Evolutionary conservation across 2,329 filamentous ascomycete species (phyloP), one percentile per base, ranked within the genome.

Genomic region (Xylariaceae sp.): DNA sequence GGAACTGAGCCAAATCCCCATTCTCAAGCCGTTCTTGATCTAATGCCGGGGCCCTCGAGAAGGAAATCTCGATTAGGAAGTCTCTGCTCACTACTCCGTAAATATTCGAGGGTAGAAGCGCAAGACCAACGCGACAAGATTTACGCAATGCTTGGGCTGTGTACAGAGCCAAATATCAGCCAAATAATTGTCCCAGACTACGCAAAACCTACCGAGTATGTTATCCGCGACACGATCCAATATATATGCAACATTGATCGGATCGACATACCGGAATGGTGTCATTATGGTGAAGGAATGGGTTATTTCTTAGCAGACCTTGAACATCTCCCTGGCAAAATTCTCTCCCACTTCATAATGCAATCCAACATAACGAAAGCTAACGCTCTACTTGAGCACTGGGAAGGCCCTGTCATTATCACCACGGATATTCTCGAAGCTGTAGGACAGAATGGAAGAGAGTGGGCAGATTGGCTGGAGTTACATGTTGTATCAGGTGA

Each of bases 281-380:
- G 10, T 10, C 5, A 5, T 29, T 10, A 29, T 5, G 5, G 10
- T 29, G 26, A 29, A 10, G 5, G 6, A 29, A 29, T 29, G 10
- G 6, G 10, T 29, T 5, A 29, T 6, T 29, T 29, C 26, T 6
- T 10, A 10, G 10, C 26, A 5, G 10, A 29, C 6, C 26, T 29
- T 29, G 26, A 29, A 51, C 50, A 52, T 54, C 46, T 48, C 46
- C 23, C 16, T n/a, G n/a, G n/a, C n/a, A n/a, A n/a, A n/a, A n/a
- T n/a, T n/a, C n/a, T n/a, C n/a, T n/a, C n/a, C n/a, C n/a, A n/a
- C n/a, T n/a, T n/a, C n/a, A n/a, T n/a, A n/a, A n/a, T n/a, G n/a
- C n/a, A n/a, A n/a, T n/a, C n/a, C n/a, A n/a, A n/a, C n/a, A n/a
- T n/a, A n/a, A n/a, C n/a, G n/a, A n/a, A n/a, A n/a, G n/a, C n/a